Base-by-base conservation (phyloP, 345 rosid species). In the Heritiera fomes region DNA sequence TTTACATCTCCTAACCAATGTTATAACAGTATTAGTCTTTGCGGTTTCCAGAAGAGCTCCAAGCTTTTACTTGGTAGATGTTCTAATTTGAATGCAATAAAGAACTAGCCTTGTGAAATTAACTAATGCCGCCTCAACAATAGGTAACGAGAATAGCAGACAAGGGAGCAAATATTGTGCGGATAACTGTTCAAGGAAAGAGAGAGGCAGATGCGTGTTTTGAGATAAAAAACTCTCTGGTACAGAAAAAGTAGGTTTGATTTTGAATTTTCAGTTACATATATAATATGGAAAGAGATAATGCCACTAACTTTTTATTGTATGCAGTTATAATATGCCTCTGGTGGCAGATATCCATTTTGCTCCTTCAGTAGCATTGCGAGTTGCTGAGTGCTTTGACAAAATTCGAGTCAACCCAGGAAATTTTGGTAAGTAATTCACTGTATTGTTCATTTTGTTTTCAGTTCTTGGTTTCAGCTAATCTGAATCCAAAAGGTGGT, bases 101-200 rank as follows among this genome's bases (percentile, higher is more conserved):
- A 10, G 6, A 23, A 28, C 28, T 60, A 60, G 65, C 28, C 15
- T 28, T 9, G 10, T 23, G 65, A 60, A 60, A 28, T 28, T 10
- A 8, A 60, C 2, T 56, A 43, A 17, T 49, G 60, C 65, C 56
- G 6, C 77, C 58, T 77, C 17, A 77, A 80, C 75, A 79, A 49
- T 82, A 95, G 98, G 98, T 95, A 14, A 93, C 93, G 98, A 88
- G 83, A 83, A 95, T 95, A 79, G 95, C 98, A 2, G 98, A 95
- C 84, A 81, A 58, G 72, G 98, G 98, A 71, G 98, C 98, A 18
- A 97, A 96, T 85, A 83, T 96, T 50, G 99, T 96, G 62, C 91
- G 98, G 77, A 94, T 96, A 78, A 96, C 99, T 75, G 99, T 96
- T 81, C 99, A 96, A 90, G 98, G 99, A 82, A 96, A 90, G 91